Evolutionary conservation across 495 filamentous ascomycete species (phyloP).

Genomic region (Geopyxis carbonaria): DNA sequence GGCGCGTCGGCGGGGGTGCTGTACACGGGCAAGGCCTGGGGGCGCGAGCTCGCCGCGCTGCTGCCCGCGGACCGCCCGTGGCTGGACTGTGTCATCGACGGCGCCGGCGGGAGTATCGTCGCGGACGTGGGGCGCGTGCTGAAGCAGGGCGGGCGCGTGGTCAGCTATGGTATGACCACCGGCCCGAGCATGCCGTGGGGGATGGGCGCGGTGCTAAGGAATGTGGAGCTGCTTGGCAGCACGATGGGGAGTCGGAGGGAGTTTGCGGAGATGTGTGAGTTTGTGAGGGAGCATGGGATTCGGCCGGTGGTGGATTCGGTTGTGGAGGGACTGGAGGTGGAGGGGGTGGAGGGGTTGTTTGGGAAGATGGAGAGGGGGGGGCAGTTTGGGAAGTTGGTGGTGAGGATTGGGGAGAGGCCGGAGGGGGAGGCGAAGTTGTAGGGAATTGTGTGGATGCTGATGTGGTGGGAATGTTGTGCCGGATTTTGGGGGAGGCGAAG

Average conservation of each 20-base stretch:
- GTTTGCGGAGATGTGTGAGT: slow-evolving; percentile 60
- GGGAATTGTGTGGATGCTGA: no score
- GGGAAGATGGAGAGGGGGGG: slow-evolving; percentile 57
- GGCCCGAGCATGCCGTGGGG: slow-evolving; percentile 53
- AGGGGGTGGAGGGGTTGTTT: slow-evolving; percentile 50
- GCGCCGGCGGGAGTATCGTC: slow-evolving; percentile 59
- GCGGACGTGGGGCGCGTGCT: slow-evolving; percentile 39
- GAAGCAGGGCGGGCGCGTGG: slow-evolving; percentile 43
- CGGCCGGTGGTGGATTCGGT: slow-evolving; percentile 45
- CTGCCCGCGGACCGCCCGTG: slow-evolving; percentile 41
- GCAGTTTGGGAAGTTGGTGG: slow-evolving; percentile 65
- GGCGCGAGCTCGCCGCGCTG: slow-evolving; percentile 41
- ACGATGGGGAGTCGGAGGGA: slow-evolving; percentile 66
- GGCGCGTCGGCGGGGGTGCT: slow-evolving; percentile 53
- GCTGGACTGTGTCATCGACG: slow-evolving; percentile 58
- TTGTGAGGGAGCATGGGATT: slow-evolving; percentile 47
- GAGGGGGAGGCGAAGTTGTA: slow-evolving; percentile 5
- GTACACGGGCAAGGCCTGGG: slow-evolving; percentile 51
- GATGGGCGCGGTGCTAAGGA: slow-evolving; percentile 55
- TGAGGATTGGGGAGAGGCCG: slow-evolving; percentile 28
- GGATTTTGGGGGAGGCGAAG: no score
- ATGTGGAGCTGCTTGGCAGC: slow-evolving; percentile 42
- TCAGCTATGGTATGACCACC: slow-evolving; percentile 63
- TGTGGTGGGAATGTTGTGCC: no score
- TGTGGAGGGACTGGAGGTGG: slow-evolving; percentile 46